Percentiles rank a stretch among this genome's conserved stretches.
Conservation (phyloP, 2,329 filamentous ascomycete species). For the Aspergillus pseudoviridinutans region DNA sequence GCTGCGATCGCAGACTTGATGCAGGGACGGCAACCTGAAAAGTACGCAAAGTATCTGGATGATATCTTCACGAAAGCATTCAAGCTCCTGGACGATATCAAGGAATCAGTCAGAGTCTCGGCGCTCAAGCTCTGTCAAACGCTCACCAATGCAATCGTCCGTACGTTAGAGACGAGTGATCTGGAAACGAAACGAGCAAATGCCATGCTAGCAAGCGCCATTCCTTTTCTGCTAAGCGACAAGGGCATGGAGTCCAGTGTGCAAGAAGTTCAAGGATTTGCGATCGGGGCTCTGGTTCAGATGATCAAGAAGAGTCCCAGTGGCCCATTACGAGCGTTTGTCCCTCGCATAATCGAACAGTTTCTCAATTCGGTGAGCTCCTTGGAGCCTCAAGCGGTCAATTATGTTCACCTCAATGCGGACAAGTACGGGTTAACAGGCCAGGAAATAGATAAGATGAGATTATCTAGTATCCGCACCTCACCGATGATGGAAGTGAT, state of each 20-base stretch:
- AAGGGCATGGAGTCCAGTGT: conserved; percentile 86
- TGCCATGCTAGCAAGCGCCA: conserved; percentile 77
- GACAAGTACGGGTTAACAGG: conserved; percentile 78
- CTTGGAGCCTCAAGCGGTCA: conserved; percentile 82
- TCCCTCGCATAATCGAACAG: conserved; percentile 75
- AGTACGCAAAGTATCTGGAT: conserved; percentile 79
- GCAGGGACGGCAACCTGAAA: conserved; percentile 68
- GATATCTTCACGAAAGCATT: conserved; percentile 83
- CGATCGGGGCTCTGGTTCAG: conserved; percentile 77
- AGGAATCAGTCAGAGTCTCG: conserved; percentile 77
- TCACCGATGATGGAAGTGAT: conserved; percentile 92
- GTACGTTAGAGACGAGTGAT: conserved; percentile 76
- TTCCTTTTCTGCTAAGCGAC: conserved; percentile 86
- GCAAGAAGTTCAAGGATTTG: conserved; percentile 80
- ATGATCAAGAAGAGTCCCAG: conserved; percentile 82
- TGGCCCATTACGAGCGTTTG: conserved; percentile 72
- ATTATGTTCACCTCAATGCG: conserved; percentile 88
- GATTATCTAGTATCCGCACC: conserved; percentile 73
- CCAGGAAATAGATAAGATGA: conserved; percentile 83
- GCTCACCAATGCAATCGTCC: conserved; percentile 78
- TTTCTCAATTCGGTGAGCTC: conserved; percentile 79
- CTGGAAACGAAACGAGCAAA: conserved; percentile 60
- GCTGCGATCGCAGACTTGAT: conserved; percentile 84
- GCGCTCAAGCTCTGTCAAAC: conserved; percentile 79
- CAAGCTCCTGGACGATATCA: conserved; percentile 94